These are phyloP conservation scores for Suillus plorans DNA, from an alignment of 768 basidiomycete genomes.

Conservation along the genomic window DNA sequence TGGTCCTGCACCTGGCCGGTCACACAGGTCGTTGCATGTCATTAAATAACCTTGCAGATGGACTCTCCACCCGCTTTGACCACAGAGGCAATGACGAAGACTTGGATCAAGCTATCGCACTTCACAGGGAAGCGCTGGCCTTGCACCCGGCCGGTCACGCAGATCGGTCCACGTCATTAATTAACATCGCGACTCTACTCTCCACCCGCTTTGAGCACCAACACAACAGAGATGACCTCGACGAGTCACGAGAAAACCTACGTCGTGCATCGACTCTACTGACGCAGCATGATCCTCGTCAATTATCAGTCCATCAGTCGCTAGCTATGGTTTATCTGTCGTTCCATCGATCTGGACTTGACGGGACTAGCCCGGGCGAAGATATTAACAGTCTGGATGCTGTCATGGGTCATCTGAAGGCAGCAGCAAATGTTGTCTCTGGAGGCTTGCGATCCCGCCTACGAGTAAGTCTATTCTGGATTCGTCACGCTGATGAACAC, in stretches of 20 bases:
- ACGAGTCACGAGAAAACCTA: background rate
- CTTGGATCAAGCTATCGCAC: too few relatives aligned
- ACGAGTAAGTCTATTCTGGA: background rate
- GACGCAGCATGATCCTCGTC: background rate
- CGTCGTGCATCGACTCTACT: background rate
- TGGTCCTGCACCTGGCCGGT: too few relatives aligned
- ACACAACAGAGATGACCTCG: background rate
- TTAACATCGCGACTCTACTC: background rate
- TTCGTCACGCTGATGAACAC: too few relatives aligned
- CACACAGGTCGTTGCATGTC: too few relatives aligned
- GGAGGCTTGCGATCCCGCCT: background rate
- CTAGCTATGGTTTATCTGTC: background rate
- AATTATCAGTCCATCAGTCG: fast-evolving
- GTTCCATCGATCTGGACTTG: background rate
- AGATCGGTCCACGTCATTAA: background rate
- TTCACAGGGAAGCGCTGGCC: too few relatives aligned
- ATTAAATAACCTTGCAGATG: too few relatives aligned
- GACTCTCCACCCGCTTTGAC: too few relatives aligned
- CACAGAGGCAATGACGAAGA: too few relatives aligned
- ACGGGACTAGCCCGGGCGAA: background rate
- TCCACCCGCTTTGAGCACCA: background rate
- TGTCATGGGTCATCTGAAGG: background rate
- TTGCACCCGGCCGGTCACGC: too few relatives aligned
- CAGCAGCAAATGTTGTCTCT: background rate
- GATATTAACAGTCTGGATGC: background rate